Evolutionary conservation across 1,139 yeast genomes (phyloP).

Genomic region (Candida mesenterica): DNA sequence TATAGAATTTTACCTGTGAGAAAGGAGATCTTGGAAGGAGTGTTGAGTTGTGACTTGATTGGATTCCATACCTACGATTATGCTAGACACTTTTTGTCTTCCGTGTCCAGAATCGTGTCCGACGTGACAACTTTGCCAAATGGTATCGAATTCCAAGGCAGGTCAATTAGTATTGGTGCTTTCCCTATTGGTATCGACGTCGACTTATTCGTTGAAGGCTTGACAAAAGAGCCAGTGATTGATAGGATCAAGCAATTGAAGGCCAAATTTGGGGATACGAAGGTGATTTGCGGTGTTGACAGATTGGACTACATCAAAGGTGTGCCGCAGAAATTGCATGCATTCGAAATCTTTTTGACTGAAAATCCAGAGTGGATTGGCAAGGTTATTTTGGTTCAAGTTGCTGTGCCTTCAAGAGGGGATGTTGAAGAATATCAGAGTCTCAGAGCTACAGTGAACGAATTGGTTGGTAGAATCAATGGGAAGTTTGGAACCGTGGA

Average conservation of each 20-base stretch:
- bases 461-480: constrained; percentile 92
- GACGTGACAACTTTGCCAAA: constrained; percentile 85
- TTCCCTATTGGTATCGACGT: constrained; percentile 98
- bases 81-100: constrained; percentile 93
- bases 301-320: constrained; percentile 95
- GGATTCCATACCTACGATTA: constrained; percentile 99
- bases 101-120: constrained; percentile 79
- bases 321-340: constrained; percentile 94
- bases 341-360: constrained; percentile 85
- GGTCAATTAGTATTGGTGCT: constrained; percentile 86
- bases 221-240: constrained; percentile 61
- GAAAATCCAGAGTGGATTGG: constrained; percentile 99
- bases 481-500: constrained; percentile 97
- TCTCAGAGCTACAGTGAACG: constrained; percentile 90
- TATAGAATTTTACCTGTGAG: constrained; percentile 95
- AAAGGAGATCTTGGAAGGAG: constrained; percentile 87
- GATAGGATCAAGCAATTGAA: constrained; percentile 64
- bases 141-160: constrained; percentile 77
- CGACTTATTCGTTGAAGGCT: constrained; percentile 81
- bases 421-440: constrained; percentile 98
- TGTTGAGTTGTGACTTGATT: constrained; percentile 87
- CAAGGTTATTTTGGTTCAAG: constrained; percentile 91
- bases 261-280: constrained; percentile 63
- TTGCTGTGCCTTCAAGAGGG: constrained; percentile 97
- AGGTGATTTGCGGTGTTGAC: constrained; percentile 94